Base-by-base conservation (phyloP, 805 yeast genomes). In the Suhomyces canberraensis region DNA sequence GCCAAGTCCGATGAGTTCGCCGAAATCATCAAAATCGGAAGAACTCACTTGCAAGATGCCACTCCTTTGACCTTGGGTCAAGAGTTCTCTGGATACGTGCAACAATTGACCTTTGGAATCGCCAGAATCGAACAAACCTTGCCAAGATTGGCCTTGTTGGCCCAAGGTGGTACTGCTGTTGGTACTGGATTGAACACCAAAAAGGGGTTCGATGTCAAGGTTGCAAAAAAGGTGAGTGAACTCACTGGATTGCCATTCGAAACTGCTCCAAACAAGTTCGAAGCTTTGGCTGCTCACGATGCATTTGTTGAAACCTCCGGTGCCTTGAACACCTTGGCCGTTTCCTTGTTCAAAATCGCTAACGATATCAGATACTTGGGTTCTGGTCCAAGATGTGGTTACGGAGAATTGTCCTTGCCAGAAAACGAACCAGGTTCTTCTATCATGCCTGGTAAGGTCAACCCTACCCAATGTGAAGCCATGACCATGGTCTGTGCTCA, bases 81-180 rank as follows among this genome's bases (percentile, higher is more conserved):
- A 40, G 69, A 62, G 43, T 62, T 62, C 44, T 52, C 61, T n/a
- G 69, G 69, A 3, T 62, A 62, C 46, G 65, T 56, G 14, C 67
- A 62, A 39, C 69, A 62, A 43, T 44, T 62, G 42, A 51, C 64
- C 24, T 57, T 51, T 45, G 66, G 66, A 17, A 59, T 62, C 36
- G 58, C 52, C 31, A 46, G 69, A 36, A 49, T 62, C 22, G 60
- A 62, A 41, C 53, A 48, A 28, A 47, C 48, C n/a, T 50, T 62
- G 31, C 67, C 69, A 11, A 50, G 58, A 50, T 54, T 62, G 46
- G 49, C 60, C 8, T 44, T 44, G 26, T 58, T 62, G 51, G 69
- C 69, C 15, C 69, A 62, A 42, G 69, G 69, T 40, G 69, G 69
- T 29, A 62, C 69, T 35, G 69, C 69, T 30, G 69, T 62, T n/a